These are phyloP conservation scores for Pouteria glomerata DNA, from an alignment of 148 eudicot genomes.

Conservation along the genomic window DNA sequence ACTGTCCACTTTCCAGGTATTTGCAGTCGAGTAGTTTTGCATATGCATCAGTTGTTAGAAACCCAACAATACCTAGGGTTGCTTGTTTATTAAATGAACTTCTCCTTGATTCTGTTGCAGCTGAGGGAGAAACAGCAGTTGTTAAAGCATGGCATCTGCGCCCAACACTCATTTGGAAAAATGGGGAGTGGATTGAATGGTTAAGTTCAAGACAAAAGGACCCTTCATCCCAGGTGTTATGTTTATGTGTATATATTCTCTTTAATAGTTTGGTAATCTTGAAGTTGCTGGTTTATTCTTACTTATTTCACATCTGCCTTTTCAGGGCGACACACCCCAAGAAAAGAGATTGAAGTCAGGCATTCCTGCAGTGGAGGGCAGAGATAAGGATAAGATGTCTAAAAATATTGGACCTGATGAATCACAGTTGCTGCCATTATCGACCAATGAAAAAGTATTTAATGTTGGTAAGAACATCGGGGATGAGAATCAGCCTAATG, in stretches of 20 bases:
- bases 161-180: conserved; percentile 71
- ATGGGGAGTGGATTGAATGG: conserved; percentile 84
- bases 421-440: conserved; percentile 38
- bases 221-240: conserved; percentile 51
- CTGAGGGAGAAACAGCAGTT: conserved; percentile 58
- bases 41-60: conserved; percentile 2
- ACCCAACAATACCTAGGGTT: not conserved
- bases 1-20: conserved; percentile 87
- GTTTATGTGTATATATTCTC: not conserved
- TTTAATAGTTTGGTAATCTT: not conserved
- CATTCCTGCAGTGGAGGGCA: conserved; percentile 26
- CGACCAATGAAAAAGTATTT: conserved; percentile 58
- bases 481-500: conserved; percentile 40
- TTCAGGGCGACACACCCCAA: conserved; percentile 71
- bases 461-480: conserved; percentile 51
- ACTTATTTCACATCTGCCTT: conserved; percentile 2
- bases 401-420: conserved; percentile 33
- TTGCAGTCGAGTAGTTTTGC: not conserved
- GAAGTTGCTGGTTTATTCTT: not conserved
- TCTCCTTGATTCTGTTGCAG: conserved; percentile 35
- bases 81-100: not conserved
- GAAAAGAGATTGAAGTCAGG: conserved; percentile 68
- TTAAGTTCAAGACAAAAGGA: conserved; percentile 32
- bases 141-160: conserved; percentile 86
- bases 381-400: conserved; percentile 30